Conservation (phyloP, 1,139 yeast genomes). For the Candida mesenterica region DNA sequence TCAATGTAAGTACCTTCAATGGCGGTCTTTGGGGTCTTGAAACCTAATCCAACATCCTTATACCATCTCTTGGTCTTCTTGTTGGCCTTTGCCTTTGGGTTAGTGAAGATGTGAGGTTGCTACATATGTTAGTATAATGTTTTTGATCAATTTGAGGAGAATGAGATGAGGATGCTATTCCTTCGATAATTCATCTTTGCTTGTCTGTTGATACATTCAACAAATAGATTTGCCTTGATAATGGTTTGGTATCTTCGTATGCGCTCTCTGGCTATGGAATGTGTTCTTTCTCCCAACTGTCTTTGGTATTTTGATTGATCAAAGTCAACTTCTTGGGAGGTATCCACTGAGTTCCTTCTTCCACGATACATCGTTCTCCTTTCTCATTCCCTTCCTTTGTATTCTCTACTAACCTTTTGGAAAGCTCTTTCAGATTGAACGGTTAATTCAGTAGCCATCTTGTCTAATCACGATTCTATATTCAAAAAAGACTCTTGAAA, state of each 20-base stretch:
- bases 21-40: constrained; percentile 99
- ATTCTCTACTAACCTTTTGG: constrained; percentile 84
- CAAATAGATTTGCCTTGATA: too few species aligned
- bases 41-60: constrained; percentile 99
- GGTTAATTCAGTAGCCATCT: constrained; percentile 99
- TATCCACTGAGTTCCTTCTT: too few species aligned
- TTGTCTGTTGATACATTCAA: not conserved
- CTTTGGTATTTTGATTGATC: too few species aligned
- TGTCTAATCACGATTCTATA: constrained; percentile 22
- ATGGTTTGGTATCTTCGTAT: too few species aligned
- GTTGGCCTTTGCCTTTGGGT: constrained; percentile 99
- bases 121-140: constrained; percentile 40
- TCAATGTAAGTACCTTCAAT: constrained; percentile 98
- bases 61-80: constrained; percentile 99
- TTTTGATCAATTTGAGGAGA: not conserved
- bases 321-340: too few species aligned
- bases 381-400: constrained; percentile 1
- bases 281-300: too few species aligned
- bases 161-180: not conserved
- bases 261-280: too few species aligned
- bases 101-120: constrained; percentile 99
- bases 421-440: constrained; percentile 99
- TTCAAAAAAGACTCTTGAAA: constrained; percentile 11
- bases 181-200: not conserved
- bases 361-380: not conserved